Base-by-base conservation (phyloP, 2,329 filamentous ascomycete genomes). In the Phaeoacremonium minimum region DNA sequence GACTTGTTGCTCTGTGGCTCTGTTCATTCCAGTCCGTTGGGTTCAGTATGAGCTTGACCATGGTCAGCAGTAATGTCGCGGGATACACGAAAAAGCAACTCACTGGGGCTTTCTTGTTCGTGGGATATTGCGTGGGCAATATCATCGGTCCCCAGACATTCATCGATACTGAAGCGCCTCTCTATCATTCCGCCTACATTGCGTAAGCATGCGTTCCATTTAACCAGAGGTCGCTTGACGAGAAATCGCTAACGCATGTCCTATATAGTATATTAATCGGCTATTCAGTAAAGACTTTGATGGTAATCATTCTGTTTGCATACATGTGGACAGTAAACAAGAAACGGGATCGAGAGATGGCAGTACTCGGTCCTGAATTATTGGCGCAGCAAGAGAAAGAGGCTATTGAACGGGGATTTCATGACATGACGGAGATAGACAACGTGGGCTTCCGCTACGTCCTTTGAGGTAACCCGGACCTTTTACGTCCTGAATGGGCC, bases 301-400 rank as follows among this genome's bases (percentile, higher is more conserved):
- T 66, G 42, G 71, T 78, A 1, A 46, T 69, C 1, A 56, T 72
- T 0, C 47, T 80, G 3, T 77, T 75, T 41, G 42, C 69, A 2
- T 79, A 77, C 45, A 78, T 78, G 74, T 73, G 60, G 46, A 49
- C 56, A 3, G 63, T 63, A 12, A 80, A 79, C 51, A 73, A 71
- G 52, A 67, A 64, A 40, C 56, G 75, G 16, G 75, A 80, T 49
- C 52, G 63, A 1, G 67, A 69, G 30, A 67, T 61, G 5, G 58
- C 51, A 2, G 39, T 45, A 15, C n/a, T n/a, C n/a, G 49, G 50
- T 7, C 44, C 45, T 2, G 31, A 36, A 14, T 30, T 49, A 4
- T 38, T 45, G 12, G 57, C 60, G 4, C 64, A 69, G 19, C 63
- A 69, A 30, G 71, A 73, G 46, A 64, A 58, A 32, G 64, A 67